Conservation (phyloP, 2,329 filamentous ascomycete genomes). For the Fusarium nelsonii region DNA sequence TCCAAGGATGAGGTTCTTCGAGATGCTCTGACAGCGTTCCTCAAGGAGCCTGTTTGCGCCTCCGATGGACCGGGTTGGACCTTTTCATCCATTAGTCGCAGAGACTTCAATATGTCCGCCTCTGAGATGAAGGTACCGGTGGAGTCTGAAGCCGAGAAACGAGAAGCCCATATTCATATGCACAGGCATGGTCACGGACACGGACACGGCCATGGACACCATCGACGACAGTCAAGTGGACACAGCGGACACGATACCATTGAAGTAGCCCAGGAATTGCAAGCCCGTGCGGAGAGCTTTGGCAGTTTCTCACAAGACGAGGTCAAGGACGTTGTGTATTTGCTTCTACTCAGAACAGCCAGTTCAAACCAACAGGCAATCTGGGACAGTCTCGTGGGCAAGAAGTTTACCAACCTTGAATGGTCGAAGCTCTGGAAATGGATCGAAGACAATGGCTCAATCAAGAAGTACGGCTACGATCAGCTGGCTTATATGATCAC, state of each 20-base stretch:
- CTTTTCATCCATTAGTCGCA: slow-evolving; percentile 7
- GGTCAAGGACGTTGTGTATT: slow-evolving; percentile 4
- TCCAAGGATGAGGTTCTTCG: slow-evolving; percentile 12
- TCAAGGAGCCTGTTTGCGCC: slow-evolving; percentile 10
- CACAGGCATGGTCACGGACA: not conserved
- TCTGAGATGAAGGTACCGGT: not conserved
- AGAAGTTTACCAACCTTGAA: slow-evolving; percentile 10
- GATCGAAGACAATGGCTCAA: slow-evolving; percentile 5
- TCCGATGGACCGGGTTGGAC: slow-evolving; percentile 12
- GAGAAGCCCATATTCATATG: not conserved
- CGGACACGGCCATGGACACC: not conserved
- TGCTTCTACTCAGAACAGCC: not conserved
- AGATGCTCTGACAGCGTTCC: slow-evolving; percentile 15
- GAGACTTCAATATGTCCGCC: slow-evolving; percentile 4
- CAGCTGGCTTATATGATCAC: slow-evolving; percentile 17
- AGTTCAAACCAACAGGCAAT: slow-evolving; percentile 7
- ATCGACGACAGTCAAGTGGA: not conserved
- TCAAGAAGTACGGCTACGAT: slow-evolving; percentile 13
- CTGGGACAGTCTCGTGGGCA: slow-evolving; percentile 12
- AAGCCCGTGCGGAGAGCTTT: not conserved
- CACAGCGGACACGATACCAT: no score
- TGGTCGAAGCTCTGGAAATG: slow-evolving; percentile 14
- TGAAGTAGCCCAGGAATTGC: not conserved
- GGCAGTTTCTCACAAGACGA: slow-evolving; percentile 20
- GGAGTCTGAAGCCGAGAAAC: not conserved